Evolutionary conservation across 108 stramenopile genomes (phyloP).

Genomic region (Mediolabrus comicus): DNA sequence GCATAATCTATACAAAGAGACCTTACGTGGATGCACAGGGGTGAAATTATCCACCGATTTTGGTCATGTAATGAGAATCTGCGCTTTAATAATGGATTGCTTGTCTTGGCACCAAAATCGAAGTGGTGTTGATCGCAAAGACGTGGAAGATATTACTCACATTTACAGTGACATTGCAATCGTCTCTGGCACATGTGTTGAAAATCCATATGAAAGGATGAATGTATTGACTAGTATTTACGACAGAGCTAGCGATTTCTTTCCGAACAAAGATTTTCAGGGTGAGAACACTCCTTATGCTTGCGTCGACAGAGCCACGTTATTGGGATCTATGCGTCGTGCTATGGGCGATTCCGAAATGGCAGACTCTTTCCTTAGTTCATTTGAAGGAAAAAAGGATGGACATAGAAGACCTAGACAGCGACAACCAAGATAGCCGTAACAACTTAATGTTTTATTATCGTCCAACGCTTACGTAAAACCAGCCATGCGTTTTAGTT

Average conservation of each 20-base stretch:
- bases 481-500: conserved; percentile 51
- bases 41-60: conserved; percentile 21
- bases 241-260: conserved; percentile 34
- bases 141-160: conserved; percentile 21
- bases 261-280: conserved; percentile 4
- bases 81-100: conserved; percentile 37
- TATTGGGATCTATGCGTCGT: conserved; percentile 33
- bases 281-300: conserved; percentile 26
- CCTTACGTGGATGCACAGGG: conserved; percentile 32
- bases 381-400: not conserved
- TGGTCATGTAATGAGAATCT: conserved; percentile 37
- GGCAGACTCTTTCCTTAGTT: not conserved
- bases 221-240: conserved; percentile 24
- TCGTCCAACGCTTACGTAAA: conserved; percentile 5
- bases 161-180: conserved; percentile 20
- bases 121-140: conserved; percentile 1
- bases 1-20: conserved; percentile 21
- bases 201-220: conserved; percentile 27
- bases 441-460: not conserved
- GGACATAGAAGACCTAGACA: not conserved
- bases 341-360: conserved; percentile 12
- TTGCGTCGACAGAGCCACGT: conserved; percentile 17
- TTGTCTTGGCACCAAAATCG: conserved; percentile 18
- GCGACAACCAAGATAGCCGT: not conserved
- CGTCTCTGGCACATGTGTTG: conserved; percentile 1